Conservation (phyloP, 768 basidiomycete species). For the Galerina marginata region DNA sequence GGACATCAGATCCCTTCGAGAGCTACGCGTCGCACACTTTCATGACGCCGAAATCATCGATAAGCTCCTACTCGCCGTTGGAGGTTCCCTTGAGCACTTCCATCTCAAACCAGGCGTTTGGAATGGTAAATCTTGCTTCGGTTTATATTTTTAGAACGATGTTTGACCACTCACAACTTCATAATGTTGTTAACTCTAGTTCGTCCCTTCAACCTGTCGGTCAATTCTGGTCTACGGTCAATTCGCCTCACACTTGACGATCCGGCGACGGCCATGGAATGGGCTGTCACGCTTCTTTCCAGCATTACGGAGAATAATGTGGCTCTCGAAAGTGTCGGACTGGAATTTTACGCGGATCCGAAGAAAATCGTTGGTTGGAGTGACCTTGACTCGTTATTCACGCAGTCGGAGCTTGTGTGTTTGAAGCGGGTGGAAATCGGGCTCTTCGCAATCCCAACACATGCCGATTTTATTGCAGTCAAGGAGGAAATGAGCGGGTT, state of each 20-base stretch:
- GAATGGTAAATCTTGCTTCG: constrained; percentile 37
- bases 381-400: constrained; percentile 39
- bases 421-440: constrained; percentile 46
- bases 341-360: constrained; percentile 49
- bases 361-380: constrained; percentile 41
- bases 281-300: constrained; percentile 41
- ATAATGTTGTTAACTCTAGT: constrained; percentile 28
- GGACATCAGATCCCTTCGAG: constrained; percentile 43
- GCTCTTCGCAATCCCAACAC: constrained; percentile 41
- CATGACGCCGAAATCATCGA: constrained; percentile 40
- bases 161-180: constrained; percentile 15
- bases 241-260: constrained; percentile 48
- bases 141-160: background rate
- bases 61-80: constrained; percentile 39
- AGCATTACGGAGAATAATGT: constrained; percentile 27
- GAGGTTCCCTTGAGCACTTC: constrained; percentile 44
- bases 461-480: constrained; percentile 38
- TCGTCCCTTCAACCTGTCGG: constrained; percentile 40
- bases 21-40: constrained; percentile 48
- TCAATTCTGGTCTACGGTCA: constrained; percentile 41
- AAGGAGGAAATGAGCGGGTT: constrained; percentile 36
- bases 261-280: constrained; percentile 39
- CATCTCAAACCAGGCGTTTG: constrained; percentile 50
- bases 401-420: constrained; percentile 31
- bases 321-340: constrained; percentile 35